Base-by-base conservation (phyloP, 192 early-diverging fungal species). In the Jimgerdemannia flammicorona region DNA sequence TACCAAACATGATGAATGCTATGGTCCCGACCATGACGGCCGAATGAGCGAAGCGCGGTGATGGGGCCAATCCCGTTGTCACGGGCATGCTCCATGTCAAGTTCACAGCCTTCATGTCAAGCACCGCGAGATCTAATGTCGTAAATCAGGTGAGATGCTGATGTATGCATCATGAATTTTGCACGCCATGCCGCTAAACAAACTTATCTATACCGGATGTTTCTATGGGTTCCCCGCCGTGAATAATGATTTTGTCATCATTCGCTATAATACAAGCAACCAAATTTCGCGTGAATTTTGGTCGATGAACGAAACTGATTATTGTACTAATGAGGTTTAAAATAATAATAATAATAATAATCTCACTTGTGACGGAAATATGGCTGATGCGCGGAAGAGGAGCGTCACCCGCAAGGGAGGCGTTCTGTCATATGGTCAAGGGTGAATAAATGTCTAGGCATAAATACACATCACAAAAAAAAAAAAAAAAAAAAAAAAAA, bases 1-100 rank as follows among this genome's bases (percentile, higher is more conserved):
- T 68, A 68, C 67, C 74, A 69, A 68, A 75, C 64, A 75, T 49
- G 17, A 75, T 49, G 39, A 75, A 44, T 44, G 54, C 69, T 66
- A 54, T 65, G 7, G 66, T 75, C 29, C 74, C 74, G 3, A 40
- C 74, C 67, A 75, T 75, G 3, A 75, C 44, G 54, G 67, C 67
- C 9, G 66, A 68, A 49, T 75, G 74, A n/a, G 74, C 74, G 11
- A 19, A 43, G 19, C 74, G 66, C n/a, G 63, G 63, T 29, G 74
- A 66, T 10, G 74, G 74, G 7, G 66, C 65, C 3, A 42, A 68
- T 3, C 67, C 66, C 7, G 42, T 39, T 2, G 74, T 75, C 66
- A 17, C 41, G 11, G 74, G 74, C 14, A 69, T 66, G 4, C 44
- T 67, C 74, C 74, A 75, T 20, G 64, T 19, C 43, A 69, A 40